phyloP scores from a whole-genome alignment of 495 filamentous ascomycete genomes.

The Neurospora sp. region DNA sequence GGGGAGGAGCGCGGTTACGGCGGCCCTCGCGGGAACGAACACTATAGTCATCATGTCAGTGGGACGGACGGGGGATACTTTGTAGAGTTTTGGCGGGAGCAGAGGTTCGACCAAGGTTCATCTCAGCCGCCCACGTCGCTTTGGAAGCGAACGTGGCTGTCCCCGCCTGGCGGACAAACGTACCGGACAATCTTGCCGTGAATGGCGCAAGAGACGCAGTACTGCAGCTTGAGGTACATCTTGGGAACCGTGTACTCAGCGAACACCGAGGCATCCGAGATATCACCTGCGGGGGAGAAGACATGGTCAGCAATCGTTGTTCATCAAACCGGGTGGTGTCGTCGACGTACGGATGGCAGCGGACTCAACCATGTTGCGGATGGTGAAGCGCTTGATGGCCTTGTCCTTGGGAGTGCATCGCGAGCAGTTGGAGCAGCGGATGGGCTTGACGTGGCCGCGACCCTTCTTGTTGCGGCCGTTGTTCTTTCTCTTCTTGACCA shows the following conservation, averaged over 20 bases:
- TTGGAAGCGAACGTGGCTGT: constrained; percentile 22
- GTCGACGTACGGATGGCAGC: constrained; percentile 90
- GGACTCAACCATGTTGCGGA: constrained; percentile 99
- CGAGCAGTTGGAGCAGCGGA: constrained; percentile 99
- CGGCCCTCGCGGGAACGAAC: constrained; percentile 95
- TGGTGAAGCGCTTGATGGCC: constrained; percentile 99
- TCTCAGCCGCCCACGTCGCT: constrained; percentile 44
- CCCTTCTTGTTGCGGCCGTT: constrained; percentile 99
- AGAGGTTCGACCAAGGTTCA: constrained; percentile 50
- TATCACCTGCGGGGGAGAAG: constrained; percentile 66
- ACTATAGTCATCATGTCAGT: constrained; percentile 47
- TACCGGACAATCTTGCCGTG: constrained; percentile 99
- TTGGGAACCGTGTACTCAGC: constrained; percentile 98
- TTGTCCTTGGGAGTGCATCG: constrained; percentile 99
- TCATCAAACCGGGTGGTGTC: neutral
- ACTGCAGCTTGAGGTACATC: constrained; percentile 99
- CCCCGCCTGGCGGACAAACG: constrained; percentile 38
- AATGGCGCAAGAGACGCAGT: constrained; percentile 99
- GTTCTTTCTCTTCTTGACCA: constrained; percentile 99
- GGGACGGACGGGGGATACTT: constrained; percentile 4
- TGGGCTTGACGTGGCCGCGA: constrained; percentile 98
- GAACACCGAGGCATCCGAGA: constrained; percentile 98
- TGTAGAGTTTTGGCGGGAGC: constrained; percentile 20
- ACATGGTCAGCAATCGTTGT: constrained; percentile 7
- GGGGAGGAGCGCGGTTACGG: constrained; percentile 97